These are phyloP conservation scores for Kernera saxatilis DNA, from an alignment of 345 rosid genomes.

Conservation along the genomic window DNA sequence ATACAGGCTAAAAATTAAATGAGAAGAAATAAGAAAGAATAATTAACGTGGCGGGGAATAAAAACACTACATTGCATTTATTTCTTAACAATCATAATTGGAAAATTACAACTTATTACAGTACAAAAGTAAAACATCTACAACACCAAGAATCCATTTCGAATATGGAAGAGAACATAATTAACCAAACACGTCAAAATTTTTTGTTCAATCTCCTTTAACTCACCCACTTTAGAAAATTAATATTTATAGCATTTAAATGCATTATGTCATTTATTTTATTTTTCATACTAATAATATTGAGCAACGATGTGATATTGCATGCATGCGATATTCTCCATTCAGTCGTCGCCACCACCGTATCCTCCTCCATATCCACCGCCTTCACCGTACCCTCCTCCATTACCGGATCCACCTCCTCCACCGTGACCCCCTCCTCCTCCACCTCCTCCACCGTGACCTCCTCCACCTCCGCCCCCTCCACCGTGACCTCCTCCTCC, in stretches of 20 bases:
- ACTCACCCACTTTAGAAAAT: background rate
- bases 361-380: conserved; percentile 31
- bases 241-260: background rate
- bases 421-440: conserved; percentile 29
- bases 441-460: conserved; percentile 27
- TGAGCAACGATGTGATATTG: background rate
- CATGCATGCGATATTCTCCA: conserved; percentile 18
- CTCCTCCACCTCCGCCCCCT: conserved; percentile 20
- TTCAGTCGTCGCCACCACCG: conserved; percentile 27
- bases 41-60: background rate
- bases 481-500: conserved; percentile 21
- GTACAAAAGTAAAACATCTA: conserved; percentile 4
- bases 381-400: conserved; percentile 33
- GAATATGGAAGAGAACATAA: conserved; percentile 4
- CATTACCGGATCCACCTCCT: conserved; percentile 25
- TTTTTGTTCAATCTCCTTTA: background rate
- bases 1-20: background rate
- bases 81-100: background rate
- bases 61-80: background rate
- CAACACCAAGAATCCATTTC: conserved; percentile 4
- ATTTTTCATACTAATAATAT: background rate
- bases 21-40: background rate
- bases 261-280: conserved; percentile 5
- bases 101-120: conserved; percentile 10
- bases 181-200: background rate